Base-by-base conservation (phyloP, 2,329 filamentous ascomycete species). In the Cyphellophora attinorum region DNA sequence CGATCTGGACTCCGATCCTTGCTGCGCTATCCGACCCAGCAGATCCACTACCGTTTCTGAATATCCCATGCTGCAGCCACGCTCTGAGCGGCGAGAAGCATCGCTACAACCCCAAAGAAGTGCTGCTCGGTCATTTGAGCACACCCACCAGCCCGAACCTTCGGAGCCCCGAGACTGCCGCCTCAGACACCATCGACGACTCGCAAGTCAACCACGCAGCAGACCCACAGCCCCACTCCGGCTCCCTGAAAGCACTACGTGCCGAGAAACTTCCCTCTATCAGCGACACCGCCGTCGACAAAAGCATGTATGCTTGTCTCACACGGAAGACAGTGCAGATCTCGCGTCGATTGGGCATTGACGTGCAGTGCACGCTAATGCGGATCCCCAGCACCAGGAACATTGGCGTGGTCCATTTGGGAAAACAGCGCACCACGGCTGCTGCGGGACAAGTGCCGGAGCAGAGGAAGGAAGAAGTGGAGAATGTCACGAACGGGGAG, bases 1-100 rank as follows among this genome's bases (percentile, higher is more conserved):
- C 91, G 0, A 76, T 85, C 1, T 98, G 91, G 91, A 96, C 91
- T 0, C 91, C 91, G 0, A 71, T 96, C 12, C 73, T 98, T 27
- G 88, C 85, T 1, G 74, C 76, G 5, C 63, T 85, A 2, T 53
- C 62, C 2, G 51, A 45, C 34, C 57, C 56, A 0, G 35, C 38
- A 11, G 86, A 81, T 0, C 62, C 73, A 2, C 81, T 81, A 8
- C 81, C 86, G 0, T 98, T 95, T 57, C 76, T 98, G 42, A 82
- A 84, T 48, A 94, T 98, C 29, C 91, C 91, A 2, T 98, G 91
- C 63, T 98, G 91, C 62, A 93, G 85, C 45, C 86, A 96, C 61
- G 73, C 81, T 39, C 74, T 98, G 2, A 76, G 78, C 1, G 91
- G 91, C 1, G 72, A 74, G 2, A 58, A 65, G 39, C 91, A 81